Conservation (phyloP, 805 yeast genomes). For the Wickerhamomyces subpelliculosus region DNA sequence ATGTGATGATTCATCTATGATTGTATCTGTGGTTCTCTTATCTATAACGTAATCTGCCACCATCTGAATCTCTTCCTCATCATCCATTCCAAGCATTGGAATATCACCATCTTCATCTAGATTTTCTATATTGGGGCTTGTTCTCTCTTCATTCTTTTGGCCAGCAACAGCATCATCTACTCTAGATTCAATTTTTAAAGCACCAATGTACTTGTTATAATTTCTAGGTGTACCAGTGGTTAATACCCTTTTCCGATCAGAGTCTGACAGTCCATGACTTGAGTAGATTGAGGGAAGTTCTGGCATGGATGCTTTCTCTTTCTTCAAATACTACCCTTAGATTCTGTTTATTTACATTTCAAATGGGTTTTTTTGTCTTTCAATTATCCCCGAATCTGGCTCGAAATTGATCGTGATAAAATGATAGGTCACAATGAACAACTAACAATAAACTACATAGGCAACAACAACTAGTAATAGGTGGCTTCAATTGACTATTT, state of each 20-base stretch:
- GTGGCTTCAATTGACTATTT: no score
- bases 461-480: no score
- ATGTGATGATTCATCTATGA: background rate
- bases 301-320: no score
- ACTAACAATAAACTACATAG: no score
- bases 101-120: constrained; percentile 29
- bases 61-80: constrained; percentile 33
- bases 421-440: no score
- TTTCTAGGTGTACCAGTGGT: constrained; percentile 12
- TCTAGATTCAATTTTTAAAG: constrained; percentile 17
- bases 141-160: background rate
- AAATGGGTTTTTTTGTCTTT: no score
- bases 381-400: no score
- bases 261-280: constrained; percentile 9
- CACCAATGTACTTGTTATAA: constrained; percentile 19
- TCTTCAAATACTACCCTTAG: background rate
- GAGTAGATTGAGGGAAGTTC: constrained; percentile 22
- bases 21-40: constrained; percentile 9
- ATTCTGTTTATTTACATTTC: background rate
- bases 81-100: constrained; percentile 43
- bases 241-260: constrained; percentile 11
- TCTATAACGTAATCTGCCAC: constrained; percentile 35
- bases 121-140: no score
- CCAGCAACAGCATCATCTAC: constrained; percentile 10
- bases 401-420: no score